A percentile compares a stretch with the other conserved stretches of the same genome.
phyloP scores from a whole-genome alignment of 83 land plant species.

The Picea abies region DNA sequence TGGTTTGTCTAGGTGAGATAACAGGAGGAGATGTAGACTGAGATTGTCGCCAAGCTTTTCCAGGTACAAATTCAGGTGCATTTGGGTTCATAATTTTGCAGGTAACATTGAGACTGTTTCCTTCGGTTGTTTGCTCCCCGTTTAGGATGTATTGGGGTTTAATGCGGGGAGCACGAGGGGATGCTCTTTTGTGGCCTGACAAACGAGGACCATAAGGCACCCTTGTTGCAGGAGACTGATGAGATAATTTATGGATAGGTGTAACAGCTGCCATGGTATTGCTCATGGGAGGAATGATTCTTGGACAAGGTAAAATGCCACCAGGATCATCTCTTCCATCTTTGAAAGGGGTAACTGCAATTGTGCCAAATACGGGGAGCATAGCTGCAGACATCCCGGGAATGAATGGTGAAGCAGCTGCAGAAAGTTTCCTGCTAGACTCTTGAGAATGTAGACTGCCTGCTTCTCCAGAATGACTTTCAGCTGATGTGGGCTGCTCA shows the following conservation, averaged over 20 bases:
- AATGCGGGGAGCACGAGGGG: constrained; percentile 40
- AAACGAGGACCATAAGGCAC: constrained; percentile 77
- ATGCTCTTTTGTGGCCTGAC: constrained; percentile 44
- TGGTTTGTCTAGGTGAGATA: background rate
- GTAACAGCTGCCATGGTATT: constrained; percentile 37
- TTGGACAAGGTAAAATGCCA: constrained; percentile 65
- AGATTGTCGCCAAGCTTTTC: too few species aligned
- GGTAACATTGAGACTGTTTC: constrained; percentile 28
- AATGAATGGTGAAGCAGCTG: constrained; percentile 69
- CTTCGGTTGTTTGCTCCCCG: constrained; percentile 22
- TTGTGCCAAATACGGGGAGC: constrained; percentile 39
- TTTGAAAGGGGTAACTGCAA: constrained; percentile 43
- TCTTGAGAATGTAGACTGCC: constrained; percentile 23
- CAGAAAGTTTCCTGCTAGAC: constrained; percentile 57
- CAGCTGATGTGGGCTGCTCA: background rate
- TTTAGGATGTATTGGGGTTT: constrained; percentile 30
- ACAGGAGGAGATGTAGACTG: background rate
- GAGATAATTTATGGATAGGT: constrained; percentile 51
- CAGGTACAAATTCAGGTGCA: constrained; percentile 72
- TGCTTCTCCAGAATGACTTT: constrained; percentile 2
- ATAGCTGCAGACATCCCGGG: constrained; percentile 48
- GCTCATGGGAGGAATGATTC: constrained; percentile 39
- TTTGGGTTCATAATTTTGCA: constrained; percentile 66
- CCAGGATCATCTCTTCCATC: constrained; percentile 48
- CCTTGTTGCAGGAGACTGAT: constrained; percentile 18